A percentile compares a stretch with the other conserved stretches of the same genome.
Conservation (phyloP, 257 asterid genomes). For the Schizonepeta tenuifolia region DNA sequence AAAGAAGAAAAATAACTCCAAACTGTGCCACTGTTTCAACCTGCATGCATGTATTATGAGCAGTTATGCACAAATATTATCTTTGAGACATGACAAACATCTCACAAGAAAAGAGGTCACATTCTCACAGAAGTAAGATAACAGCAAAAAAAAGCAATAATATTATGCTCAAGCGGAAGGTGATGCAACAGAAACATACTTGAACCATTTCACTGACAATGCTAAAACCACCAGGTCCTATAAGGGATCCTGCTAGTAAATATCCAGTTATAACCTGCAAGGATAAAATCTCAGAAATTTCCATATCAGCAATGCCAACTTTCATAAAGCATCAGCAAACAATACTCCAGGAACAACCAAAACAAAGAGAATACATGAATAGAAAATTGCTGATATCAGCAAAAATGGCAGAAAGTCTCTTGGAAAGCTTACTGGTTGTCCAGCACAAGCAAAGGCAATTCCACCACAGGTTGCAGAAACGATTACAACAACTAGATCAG, state of each 20-base stretch:
- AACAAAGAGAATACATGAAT: constrained; percentile 16
- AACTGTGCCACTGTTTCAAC: constrained; percentile 91
- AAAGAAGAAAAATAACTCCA: constrained; percentile 89
- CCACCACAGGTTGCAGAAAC: constrained; percentile 97
- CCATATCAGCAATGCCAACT: constrained; percentile 30
- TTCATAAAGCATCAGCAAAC: constrained; percentile 26
- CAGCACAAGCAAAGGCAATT: constrained; percentile 82
- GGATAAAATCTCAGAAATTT: constrained; percentile 33
- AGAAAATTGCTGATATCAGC: constrained; percentile 9
- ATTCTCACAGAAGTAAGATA: constrained; percentile 16
- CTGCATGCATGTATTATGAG: constrained; percentile 43
- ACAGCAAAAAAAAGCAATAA: constrained; percentile 25
- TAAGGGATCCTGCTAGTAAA: constrained; percentile 80
- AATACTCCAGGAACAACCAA: constrained; percentile 27
- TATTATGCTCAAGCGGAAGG: constrained; percentile 14
- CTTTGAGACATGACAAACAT: constrained; percentile 8
- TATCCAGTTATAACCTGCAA: constrained; percentile 88
- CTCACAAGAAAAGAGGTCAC: constrained; percentile 24
- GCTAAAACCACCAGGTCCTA: constrained; percentile 91
- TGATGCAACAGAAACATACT: constrained; percentile 46
- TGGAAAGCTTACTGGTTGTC: constrained; percentile 75
- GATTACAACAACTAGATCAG: constrained; percentile 83
- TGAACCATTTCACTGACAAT: constrained; percentile 90
- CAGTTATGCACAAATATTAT: constrained; percentile 28
- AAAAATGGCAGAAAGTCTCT: constrained; percentile 16